Evolutionary conservation across 1,139 yeast species (phyloP), one percentile per base, ranked within the genome.

Genomic region (Arxiozyma heterogenica): DNA sequence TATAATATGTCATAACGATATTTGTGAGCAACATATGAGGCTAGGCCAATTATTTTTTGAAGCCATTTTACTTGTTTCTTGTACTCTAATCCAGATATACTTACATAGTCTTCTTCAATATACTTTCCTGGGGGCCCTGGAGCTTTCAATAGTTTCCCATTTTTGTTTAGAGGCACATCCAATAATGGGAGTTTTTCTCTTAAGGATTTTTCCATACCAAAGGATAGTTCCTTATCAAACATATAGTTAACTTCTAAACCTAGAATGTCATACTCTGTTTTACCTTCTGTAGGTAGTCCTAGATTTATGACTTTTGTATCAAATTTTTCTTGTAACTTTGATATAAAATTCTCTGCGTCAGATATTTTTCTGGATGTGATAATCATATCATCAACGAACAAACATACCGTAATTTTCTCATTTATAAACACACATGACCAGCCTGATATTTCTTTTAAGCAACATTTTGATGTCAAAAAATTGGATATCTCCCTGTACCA

Each of bases 331-430:
- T 48, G 25, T 27, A 41, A 27, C 8, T 15, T 18, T 41, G 22
- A 2, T 5, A 48, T 17, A 27, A 48, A 47, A 30, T 39, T 22
- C 3, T 39, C 15, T 3, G n/a, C 17, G 12, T 30, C 25, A 4
- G 6, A 4, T 4, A 43, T 4, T 5, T 21, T 43, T 3, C 9
- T 21, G 25, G 45, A 43, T 30, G 18, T 6, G 22, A 30, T 17
- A 25, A 30, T 18, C n/a, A 56, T 55, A 23, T 55, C 57, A 27
- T 56, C 57, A 15, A 53, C 57, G 18, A 55, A 56, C 27, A 56
- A 25, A 34, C 56, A 53, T 1, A 55, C 47, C 1, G 44, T 51
- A 1, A 43, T 6, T 9, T 43, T 18, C 3, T 43, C 7, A 21
- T 21, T 43, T 5, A 34, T 3, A 15, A 15, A 34, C 12, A 34